Base-by-base conservation (phyloP, 1,284 basidiomycete species). In the Amylostereum areolatum region DNA sequence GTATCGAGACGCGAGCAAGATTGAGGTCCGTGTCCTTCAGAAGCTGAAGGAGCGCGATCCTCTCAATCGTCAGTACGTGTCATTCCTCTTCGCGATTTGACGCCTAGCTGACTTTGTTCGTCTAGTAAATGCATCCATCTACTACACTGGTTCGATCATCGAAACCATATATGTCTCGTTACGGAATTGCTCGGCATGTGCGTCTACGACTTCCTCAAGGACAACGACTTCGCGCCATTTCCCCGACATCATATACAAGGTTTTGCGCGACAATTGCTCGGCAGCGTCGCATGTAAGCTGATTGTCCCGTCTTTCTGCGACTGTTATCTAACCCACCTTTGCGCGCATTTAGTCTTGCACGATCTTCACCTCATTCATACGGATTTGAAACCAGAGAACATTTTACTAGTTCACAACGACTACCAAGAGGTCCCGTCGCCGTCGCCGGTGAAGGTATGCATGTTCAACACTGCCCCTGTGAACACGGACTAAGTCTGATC, bases 381-480 rank as follows among this genome's bases (percentile, higher is more conserved):
- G 39, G 97, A 99, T 74, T 80, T 99, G 52, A 99, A 99, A 70
- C 97, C 97, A 29, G 94, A 97, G 73, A 97, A 97, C 68, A 98
- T 99, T 51, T 76, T 99, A 40, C 81, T 99, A 45, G 94, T 97
- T 36, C 81, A 86, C 65, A 94, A 93, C 61, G 85, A 90, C 55
- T 87, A 78, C 67, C 77, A 74, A 59, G 69, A 75, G 41, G 71
- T 81, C 10, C 71, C 77, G 51, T 70, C 87, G 44, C 69, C 78
- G 41, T 69, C 78, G 30, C 71, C 79, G 42, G 76, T 76, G 48
- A 85, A 83, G 74, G 83, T 81, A 32, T 51, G 47, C 50, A 47
- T 46, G 29, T 41, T 57, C 41, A 24, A 11, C 2, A 24, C 46
- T 52, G 9, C 5, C 48, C n/a, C 28, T 52, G 47, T 39, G 36